Evolutionary conservation across 1,284 basidiomycete species (phyloP).

Genomic region (Mycena citricolor): DNA sequence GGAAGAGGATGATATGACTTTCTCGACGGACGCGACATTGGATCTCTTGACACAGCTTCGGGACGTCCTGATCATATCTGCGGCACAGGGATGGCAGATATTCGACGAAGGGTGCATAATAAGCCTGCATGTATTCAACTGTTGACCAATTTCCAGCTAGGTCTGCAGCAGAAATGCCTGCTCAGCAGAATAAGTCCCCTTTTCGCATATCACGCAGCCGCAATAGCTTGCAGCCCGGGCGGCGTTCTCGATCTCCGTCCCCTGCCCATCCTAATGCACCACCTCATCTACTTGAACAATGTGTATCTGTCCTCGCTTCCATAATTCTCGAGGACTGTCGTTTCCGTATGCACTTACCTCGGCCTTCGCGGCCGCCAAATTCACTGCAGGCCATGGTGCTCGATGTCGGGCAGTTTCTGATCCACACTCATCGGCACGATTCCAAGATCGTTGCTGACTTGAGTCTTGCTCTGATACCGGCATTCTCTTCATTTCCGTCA

Average conservation of each 20-base stretch:
- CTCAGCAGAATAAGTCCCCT: conserved; percentile 37
- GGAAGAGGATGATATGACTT: conserved; percentile 39
- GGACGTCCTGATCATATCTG: conserved; percentile 57
- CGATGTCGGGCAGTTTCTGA: conserved; percentile 62
- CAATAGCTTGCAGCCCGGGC: conserved; percentile 38
- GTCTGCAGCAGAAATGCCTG: conserved; percentile 8
- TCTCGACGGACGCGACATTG: conserved; percentile 61
- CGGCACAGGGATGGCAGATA: conserved; percentile 58
- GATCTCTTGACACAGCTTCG: conserved; percentile 61
- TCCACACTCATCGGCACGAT: conserved; percentile 51
- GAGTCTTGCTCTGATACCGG: conserved; percentile 63
- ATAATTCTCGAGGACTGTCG: conserved; percentile 69
- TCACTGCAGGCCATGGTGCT: conserved; percentile 62
- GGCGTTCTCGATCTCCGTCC: conserved; percentile 52
- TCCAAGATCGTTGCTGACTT: conserved; percentile 55
- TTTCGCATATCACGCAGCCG: conserved; percentile 43
- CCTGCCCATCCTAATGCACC: conserved; percentile 32
- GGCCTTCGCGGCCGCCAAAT: conserved; percentile 62
- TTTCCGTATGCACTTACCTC: conserved; percentile 52
- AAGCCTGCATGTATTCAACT: neutral
- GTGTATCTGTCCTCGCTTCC: conserved; percentile 61
- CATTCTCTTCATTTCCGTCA: conserved; percentile 60
- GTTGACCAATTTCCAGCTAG: conserved; percentile 1
- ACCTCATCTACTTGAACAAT: conserved; percentile 54
- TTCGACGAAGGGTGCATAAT: conserved; percentile 40